Conservation (phyloP, 2,329 filamentous ascomycete species). For the Pseudogymnoascus sp. region DNA sequence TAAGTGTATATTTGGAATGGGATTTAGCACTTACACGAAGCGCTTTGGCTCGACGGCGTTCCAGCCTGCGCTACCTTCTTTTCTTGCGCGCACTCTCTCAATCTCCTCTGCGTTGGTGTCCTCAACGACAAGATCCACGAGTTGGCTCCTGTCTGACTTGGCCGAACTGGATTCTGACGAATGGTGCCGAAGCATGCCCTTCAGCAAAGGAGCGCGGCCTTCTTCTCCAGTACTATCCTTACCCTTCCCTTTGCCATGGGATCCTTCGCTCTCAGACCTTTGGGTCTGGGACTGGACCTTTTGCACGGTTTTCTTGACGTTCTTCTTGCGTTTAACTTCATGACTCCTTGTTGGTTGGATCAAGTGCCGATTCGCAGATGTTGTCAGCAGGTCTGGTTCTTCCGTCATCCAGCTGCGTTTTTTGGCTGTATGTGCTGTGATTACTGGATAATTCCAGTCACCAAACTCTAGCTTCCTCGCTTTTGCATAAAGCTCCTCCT, state of each 20-base stretch:
- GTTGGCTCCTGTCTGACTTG: constrained; percentile 53
- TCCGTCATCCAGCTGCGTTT: constrained; percentile 57
- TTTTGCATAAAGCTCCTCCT: constrained; percentile 64
- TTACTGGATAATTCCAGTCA: constrained; percentile 97
- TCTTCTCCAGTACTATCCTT: constrained; percentile 25
- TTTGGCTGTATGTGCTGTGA: constrained; percentile 72
- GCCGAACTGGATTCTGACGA: constrained; percentile 42
- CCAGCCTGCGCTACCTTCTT: constrained; percentile 56
- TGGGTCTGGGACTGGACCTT: constrained; percentile 29
- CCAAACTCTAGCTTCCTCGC: constrained; percentile 71
- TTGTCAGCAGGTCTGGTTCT: constrained; percentile 46
- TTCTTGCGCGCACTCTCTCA: constrained; percentile 54
- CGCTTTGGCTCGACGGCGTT: constrained; percentile 49
- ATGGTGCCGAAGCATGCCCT: constrained; percentile 37
- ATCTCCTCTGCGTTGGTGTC: constrained; percentile 55
- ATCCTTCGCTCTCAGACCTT: constrained; percentile 26
- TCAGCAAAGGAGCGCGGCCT: constrained; percentile 27
- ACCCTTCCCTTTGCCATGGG: constrained; percentile 17
- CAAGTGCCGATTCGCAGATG: constrained; percentile 47
- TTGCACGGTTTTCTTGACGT: constrained; percentile 32
- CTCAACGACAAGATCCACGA: constrained; percentile 63
- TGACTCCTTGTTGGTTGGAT: constrained; percentile 43
- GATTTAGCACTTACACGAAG: constrained; percentile 41
- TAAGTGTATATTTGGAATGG: neutral
- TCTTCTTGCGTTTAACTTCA: constrained; percentile 30